Evolutionary conservation across 768 basidiomycete genomes (phyloP).

Genomic region (Cystobasidiopsis lactophilus): DNA sequence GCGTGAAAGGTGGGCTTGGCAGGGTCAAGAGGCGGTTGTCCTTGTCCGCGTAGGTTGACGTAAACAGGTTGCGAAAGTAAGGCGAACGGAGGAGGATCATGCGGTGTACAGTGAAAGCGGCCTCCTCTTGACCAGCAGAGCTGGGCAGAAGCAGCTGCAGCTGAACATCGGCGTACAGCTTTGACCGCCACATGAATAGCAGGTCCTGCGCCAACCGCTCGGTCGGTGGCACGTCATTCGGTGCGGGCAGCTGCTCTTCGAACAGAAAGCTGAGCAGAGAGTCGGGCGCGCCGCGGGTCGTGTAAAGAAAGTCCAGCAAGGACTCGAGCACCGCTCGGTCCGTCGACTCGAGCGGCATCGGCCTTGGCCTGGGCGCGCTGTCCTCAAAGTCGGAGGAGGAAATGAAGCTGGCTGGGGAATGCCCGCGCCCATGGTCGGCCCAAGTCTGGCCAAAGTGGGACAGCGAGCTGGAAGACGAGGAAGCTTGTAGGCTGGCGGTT

Average conservation of each 20-base stretch:
- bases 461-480: slow-evolving; percentile 2
- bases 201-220: slow-evolving; percentile 61
- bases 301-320: slow-evolving; percentile 61
- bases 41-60: slow-evolving; percentile 36
- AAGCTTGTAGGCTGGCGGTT: slow-evolving; percentile 30
- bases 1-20: slow-evolving; percentile 82
- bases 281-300: slow-evolving; percentile 57
- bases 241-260: slow-evolving; percentile 32
- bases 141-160: slow-evolving; percentile 36
- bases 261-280: slow-evolving; percentile 73
- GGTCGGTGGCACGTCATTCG: slow-evolving; percentile 29
- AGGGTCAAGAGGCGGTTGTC: slow-evolving; percentile 40
- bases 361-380: background rate
- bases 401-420: slow-evolving; percentile 22
- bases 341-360: slow-evolving; percentile 16
- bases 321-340: slow-evolving; percentile 64
- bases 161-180: slow-evolving; percentile 77
- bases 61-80: slow-evolving; percentile 64
- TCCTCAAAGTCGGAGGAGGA: slow-evolving; percentile 23
- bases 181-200: slow-evolving; percentile 88
- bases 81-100: slow-evolving; percentile 74
- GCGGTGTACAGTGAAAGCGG: slow-evolving; percentile 74
- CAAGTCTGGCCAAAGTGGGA: slow-evolving; percentile 23
- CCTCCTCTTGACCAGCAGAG: slow-evolving; percentile 24
- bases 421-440: slow-evolving; percentile 28